Percentiles rank a stretch among this genome's conserved stretches.
Evolutionary conservation across 2,329 filamentous ascomycete species (phyloP).

Genomic region (Aspergillus niger): DNA sequence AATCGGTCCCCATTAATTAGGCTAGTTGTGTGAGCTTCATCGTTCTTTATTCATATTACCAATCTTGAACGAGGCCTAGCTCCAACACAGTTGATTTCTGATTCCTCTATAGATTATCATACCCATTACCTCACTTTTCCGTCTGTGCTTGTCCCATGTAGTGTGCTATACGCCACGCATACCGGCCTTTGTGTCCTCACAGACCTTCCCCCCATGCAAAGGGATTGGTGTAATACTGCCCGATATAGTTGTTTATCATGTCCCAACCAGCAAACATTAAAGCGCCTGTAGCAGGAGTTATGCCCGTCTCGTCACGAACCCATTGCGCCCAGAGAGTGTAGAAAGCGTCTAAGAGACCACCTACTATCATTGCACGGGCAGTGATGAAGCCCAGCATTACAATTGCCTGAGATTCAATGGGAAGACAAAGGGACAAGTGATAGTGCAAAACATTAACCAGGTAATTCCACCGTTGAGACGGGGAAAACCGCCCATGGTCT

Average conservation of each 20-base stretch:
- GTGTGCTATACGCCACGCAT: no score
- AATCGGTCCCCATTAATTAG: fast-evolving
- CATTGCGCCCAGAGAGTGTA: no score
- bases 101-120: no score
- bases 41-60: no score
- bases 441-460: not conserved
- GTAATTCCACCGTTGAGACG: not conserved
- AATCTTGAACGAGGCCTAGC: no score
- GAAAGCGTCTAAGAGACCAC: not conserved
- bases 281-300: not conserved
- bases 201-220: not conserved
- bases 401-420: not conserved
- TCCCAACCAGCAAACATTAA: not conserved
- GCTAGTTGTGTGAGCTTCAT: no score
- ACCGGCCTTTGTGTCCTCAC: not conserved
- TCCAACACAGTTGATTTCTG: fast-evolving
- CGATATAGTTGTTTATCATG: not conserved
- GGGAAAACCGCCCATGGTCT: no score
- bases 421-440: not conserved
- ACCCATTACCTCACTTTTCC: no score
- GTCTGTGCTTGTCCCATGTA: no score
- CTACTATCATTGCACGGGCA: not conserved
- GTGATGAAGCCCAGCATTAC: not conserved
- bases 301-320: not conserved
- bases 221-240: not conserved